phyloP scores from a whole-genome alignment of 2,329 filamentous ascomycete species.

The Tolypocladium ovalisporum region DNA sequence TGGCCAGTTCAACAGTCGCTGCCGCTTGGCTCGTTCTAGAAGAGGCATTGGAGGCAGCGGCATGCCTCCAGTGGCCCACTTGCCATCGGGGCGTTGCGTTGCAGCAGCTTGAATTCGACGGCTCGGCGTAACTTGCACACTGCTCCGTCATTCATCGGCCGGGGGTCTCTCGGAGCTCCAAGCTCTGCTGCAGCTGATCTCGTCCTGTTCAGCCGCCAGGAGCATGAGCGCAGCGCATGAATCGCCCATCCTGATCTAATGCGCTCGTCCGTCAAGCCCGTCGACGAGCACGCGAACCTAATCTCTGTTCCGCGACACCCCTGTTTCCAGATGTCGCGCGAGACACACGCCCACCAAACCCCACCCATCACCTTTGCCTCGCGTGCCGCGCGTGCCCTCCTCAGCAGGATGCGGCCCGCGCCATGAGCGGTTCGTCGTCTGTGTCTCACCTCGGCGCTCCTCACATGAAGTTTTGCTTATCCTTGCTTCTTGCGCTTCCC shows the following conservation, averaged over 20 bases:
- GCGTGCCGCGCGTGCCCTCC: no score
- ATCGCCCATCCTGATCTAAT: not conserved
- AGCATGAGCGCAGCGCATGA: not conserved
- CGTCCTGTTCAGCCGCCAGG: not conserved
- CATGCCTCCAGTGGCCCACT: not conserved
- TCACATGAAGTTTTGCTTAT: not conserved
- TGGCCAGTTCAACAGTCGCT: not conserved
- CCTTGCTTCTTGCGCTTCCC: not conserved
- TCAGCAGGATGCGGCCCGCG: not conserved
- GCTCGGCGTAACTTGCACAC: no score
- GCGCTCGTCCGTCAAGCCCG: no score
- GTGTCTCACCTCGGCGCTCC: not conserved
- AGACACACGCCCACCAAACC: no score
- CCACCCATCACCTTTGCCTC: no score
- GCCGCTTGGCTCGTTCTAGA: not conserved
- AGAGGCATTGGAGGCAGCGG: not conserved
- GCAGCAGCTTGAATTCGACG: not conserved
- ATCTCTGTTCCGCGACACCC: not conserved
- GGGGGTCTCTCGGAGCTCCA: no score
- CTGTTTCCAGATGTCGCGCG: not conserved
- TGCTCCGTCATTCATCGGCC: no score
- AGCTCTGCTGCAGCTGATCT: not conserved
- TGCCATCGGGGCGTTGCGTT: not conserved
- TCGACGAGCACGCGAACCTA: no score
- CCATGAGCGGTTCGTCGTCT: not conserved